Base-by-base conservation (phyloP, 2,329 filamentous ascomycete genomes). In the Colletotrichum siamense region DNA sequence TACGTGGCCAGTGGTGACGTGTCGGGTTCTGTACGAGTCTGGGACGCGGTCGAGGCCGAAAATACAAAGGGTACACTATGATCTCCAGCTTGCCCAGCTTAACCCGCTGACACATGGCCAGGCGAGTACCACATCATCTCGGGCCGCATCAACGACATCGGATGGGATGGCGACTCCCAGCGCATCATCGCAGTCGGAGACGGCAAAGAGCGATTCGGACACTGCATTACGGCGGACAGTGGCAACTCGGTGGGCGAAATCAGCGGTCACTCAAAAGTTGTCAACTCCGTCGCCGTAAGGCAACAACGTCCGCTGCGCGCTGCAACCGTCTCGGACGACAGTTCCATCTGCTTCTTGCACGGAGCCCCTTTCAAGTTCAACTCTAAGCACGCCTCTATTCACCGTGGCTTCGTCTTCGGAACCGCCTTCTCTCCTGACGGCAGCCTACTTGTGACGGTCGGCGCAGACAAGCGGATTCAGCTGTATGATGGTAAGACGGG, bases 171-270 rank as follows among this genome's bases (percentile, higher is more conserved):
- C 73, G 97, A 99, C 86, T 98, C 95, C 77, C 96, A 98, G 88
- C 94, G 97, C 66, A 94, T 99, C 82, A 98, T 99, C 81, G 97
- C 96, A 5, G 96, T 99, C 7, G 97, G 97, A 61, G 95, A 99
- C 81, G 97, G 97, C 68, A 96, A 96, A 82, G 96, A 99, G 87
- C 92, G 95, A 73, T 98, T 95, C 83, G 96, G 96, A 16, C 95
- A 96, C 84, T 98, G 95, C 88, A 96, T 99, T 83, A 98, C 95
- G 32, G 95, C 95, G 79, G 97, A 99, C 86, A 98, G 95, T 82
- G 97, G 97, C 79, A 99, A 99, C 87, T 96, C 94, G 66, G 96
- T 99, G 22, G 97, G 97, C 75, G 96, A 99, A 86, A 95, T 99
- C 79, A 94, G 93, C 69, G 97, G 97, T 3, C 97, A 99, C 86